A percentile compares a stretch with the other conserved stretches of the same genome.
Conservation (phyloP, 371 early-diverging fungal species). For the Mucor piriformis region DNA sequence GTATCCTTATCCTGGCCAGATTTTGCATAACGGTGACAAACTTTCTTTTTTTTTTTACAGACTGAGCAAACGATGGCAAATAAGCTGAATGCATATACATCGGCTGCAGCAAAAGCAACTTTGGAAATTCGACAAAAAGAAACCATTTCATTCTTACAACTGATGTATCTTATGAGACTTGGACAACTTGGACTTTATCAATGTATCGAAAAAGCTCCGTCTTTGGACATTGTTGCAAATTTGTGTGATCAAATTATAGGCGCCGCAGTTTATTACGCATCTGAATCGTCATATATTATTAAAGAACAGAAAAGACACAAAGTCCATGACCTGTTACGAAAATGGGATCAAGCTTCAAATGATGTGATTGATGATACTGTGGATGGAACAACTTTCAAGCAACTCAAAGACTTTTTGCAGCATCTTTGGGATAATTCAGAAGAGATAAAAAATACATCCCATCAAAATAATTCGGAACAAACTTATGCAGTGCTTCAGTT, state of each 20-base stretch:
- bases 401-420: slow-evolving; percentile 29
- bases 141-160: slow-evolving; percentile 35
- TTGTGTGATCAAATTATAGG: slow-evolving; percentile 42
- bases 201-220: slow-evolving; percentile 13
- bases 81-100: slow-evolving; percentile 4
- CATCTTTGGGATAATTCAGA: slow-evolving; percentile 31
- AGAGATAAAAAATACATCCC: not conserved
- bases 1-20: too few species aligned
- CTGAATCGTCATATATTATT: slow-evolving; percentile 13
- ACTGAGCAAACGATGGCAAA: not conserved
- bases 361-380: slow-evolving; percentile 12
- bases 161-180: slow-evolving; percentile 42
- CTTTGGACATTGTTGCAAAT: slow-evolving; percentile 21
- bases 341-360: slow-evolving; percentile 28
- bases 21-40: too few species aligned
- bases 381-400: slow-evolving; percentile 30
- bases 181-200: slow-evolving; percentile 43
- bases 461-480: not conserved
- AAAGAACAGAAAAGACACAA: slow-evolving; percentile 16
- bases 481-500: slow-evolving; percentile 5
- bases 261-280: slow-evolving; percentile 32
- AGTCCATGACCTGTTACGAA: slow-evolving; percentile 25
- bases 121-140: slow-evolving; percentile 7
- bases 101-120: not conserved
- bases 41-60: not conserved